Percentiles rank a stretch among this genome's conserved stretches.
Conservation (phyloP, 192 early-diverging fungal species). For the Umbelopsis ramanniana region DNA sequence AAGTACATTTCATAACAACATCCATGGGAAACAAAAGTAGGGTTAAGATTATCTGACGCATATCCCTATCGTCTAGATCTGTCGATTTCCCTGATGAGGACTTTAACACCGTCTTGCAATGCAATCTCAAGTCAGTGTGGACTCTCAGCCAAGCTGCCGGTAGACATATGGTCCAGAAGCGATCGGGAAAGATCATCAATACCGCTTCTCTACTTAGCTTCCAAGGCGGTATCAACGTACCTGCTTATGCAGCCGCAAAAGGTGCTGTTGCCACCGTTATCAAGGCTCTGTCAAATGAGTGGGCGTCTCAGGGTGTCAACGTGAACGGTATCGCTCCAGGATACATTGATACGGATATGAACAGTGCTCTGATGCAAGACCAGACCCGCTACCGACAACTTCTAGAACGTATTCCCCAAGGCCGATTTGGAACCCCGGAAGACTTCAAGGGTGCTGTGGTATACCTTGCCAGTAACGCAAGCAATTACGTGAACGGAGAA, state of each 20-base stretch:
- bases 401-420: constrained; percentile 28
- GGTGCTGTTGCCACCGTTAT: constrained; percentile 30
- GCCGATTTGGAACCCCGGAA: constrained; percentile 29
- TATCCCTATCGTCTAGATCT: not conserved
- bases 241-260: constrained; percentile 37
- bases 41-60: not conserved
- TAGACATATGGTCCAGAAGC: constrained; percentile 22
- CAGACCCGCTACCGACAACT: constrained; percentile 5
- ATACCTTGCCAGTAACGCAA: constrained; percentile 34
- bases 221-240: constrained; percentile 31
- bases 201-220: constrained; percentile 29
- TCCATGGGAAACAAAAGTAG: not conserved
- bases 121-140: constrained; percentile 36
- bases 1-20: no score
- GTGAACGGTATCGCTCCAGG: constrained; percentile 39
- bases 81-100: constrained; percentile 30
- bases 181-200: constrained; percentile 29
- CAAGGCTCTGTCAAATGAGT: constrained; percentile 34
- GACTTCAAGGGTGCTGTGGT: constrained; percentile 38
- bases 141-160: constrained; percentile 28
- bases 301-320: constrained; percentile 22
- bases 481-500: constrained; percentile 37
- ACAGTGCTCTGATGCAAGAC: constrained; percentile 16
- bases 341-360: constrained; percentile 34
- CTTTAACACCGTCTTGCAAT: constrained; percentile 32